Evolutionary conservation across 2,329 filamentous ascomycete genomes (phyloP).

Genomic region (Colletotrichum cordylinicola): DNA sequence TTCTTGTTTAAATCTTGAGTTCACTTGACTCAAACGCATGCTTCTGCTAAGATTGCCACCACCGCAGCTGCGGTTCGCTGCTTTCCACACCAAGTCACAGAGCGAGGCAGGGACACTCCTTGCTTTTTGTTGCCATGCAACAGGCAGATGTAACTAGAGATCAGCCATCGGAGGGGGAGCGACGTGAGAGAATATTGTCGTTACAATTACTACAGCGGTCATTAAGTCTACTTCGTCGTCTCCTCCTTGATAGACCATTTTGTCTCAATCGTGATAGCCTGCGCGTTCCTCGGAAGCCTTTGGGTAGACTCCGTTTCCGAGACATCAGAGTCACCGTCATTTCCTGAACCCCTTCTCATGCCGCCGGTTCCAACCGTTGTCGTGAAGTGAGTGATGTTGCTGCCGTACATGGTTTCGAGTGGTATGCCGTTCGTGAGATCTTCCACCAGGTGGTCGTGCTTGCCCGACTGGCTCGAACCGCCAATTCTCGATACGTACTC

Average conservation of each 20-base stretch:
- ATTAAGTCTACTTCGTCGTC: not conserved
- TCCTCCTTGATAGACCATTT: conserved; percentile 11
- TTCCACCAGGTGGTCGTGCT: conserved; percentile 6
- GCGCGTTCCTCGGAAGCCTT: conserved; percentile 1
- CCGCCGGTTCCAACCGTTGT: not conserved
- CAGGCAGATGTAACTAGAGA: not conserved
- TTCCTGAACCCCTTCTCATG: not conserved
- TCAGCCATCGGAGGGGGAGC: not conserved
- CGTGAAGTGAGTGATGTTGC: not conserved
- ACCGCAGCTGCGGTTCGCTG: not conserved
- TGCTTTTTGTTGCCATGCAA: not conserved
- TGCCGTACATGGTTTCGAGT: conserved; percentile 6
- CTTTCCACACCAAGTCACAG: not conserved
- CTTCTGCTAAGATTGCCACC: not conserved
- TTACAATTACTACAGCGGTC: not conserved
- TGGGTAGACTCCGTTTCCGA: not conserved
- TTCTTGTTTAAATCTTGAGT: not conserved
- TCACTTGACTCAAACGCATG: not conserved
- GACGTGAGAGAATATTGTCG: not conserved
- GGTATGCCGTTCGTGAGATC: conserved; percentile 8
- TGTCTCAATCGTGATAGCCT: conserved; percentile 3
- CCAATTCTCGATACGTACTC: not conserved
- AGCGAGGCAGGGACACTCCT: not conserved
- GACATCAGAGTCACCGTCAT: not conserved
- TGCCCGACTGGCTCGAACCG: not conserved